Evolutionary conservation across 2,329 filamentous ascomycete genomes (phyloP), one percentile per base, ranked within the genome.

Genomic region (Colletotrichum camelliae): DNA sequence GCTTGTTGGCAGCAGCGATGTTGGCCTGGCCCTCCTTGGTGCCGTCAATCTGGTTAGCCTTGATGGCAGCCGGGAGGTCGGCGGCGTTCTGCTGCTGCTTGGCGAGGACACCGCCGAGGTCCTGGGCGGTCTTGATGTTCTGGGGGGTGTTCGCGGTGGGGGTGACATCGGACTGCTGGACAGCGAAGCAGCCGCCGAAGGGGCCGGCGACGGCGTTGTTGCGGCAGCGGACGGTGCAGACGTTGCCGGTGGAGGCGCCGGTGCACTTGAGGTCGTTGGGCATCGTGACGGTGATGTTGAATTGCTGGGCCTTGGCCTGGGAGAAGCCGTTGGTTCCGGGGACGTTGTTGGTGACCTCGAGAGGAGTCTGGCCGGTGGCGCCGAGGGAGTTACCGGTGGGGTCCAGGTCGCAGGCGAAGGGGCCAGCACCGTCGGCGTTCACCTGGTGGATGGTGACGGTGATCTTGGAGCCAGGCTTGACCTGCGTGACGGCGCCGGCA

Each of bases 221-320:
- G 24, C 89, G 86, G 85, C 91, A 92, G 43, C 91, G 88, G 24
- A 92, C 85, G 1, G 90, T 92, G 85, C 90, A 91, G 52, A 91
- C 80, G 70, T 91, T 89, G 58, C 91, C 91, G 2, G 90, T 90
- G 0, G 90, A 90, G 9, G 84, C 88, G 77, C 90, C 90, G 31
- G 83, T 86, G 81, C 89, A 91, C 62, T 83, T 82, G 39, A 91
- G 82, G 57, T 86, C 80, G 31, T 84, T 78, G 3, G 90, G 90
- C 88, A 91, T 87, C 65, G 85, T 84, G 10, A 91, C 86, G 5
- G 87, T 89, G 77, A 93, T 88, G 78, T 88, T 87, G 80, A 93
- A 91, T n/a, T 89, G 83, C 79, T 89, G 83, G 2, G 86, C 85
- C 82, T 91, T 91, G 70, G 84, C 88, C 78, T 91, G 89, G 0